Evolutionary conservation across 192 early-diverging fungal species (phyloP).

Genomic region (Neocallimastix lanati): DNA sequence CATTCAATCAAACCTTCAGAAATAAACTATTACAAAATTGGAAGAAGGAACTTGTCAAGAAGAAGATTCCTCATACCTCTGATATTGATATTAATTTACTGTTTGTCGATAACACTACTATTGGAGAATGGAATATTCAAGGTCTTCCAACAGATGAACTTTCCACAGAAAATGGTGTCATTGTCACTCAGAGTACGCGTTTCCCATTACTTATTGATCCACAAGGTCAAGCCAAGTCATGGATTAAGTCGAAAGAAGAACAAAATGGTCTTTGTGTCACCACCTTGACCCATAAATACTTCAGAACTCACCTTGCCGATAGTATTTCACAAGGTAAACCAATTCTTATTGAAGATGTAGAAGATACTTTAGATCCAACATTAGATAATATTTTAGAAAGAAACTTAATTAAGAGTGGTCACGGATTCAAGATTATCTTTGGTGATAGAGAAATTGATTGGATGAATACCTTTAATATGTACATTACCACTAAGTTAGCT

Average conservation of each 20-base stretch:
- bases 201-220: constrained; percentile 46
- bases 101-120: constrained; percentile 35
- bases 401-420: constrained; percentile 40
- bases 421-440: constrained; percentile 36
- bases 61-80: constrained; percentile 39
- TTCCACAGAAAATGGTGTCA: constrained; percentile 42
- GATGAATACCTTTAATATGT: constrained; percentile 32
- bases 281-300: constrained; percentile 31
- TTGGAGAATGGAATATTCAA: constrained; percentile 51
- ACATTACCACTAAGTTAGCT: constrained; percentile 42
- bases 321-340: constrained; percentile 35
- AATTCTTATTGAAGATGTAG: constrained; percentile 44
- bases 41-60: constrained; percentile 31
- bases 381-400: constrained; percentile 44
- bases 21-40: constrained; percentile 23
- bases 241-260: constrained; percentile 49
- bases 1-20: constrained; percentile 43
- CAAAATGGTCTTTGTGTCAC: constrained; percentile 39
- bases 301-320: constrained; percentile 41
- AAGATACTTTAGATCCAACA: constrained; percentile 40
- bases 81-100: constrained; percentile 38
- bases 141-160: constrained; percentile 45
- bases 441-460: constrained; percentile 48
- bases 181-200: constrained; percentile 36
- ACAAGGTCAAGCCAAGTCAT: constrained; percentile 39